phyloP scores from a whole-genome alignment of 805 yeast genomes.

The Lipomyces sp. region DNA sequence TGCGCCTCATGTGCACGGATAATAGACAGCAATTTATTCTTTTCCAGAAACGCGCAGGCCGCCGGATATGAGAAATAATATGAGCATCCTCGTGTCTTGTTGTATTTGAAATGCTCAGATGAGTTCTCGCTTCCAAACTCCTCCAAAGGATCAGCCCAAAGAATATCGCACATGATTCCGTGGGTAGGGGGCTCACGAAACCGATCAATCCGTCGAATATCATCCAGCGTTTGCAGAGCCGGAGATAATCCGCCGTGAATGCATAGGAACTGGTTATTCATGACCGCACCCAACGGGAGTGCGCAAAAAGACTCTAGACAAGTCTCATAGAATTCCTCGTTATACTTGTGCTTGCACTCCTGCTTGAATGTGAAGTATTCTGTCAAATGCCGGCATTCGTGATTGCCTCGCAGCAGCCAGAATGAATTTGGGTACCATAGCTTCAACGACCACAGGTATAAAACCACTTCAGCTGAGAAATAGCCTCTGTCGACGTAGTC shows the following conservation, averaged over 20 bases:
- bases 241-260: constrained; percentile 97
- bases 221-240: constrained; percentile 70
- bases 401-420: constrained; percentile 89
- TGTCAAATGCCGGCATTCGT: constrained; percentile 91
- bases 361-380: constrained; percentile 90
- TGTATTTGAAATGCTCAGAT: constrained; percentile 58
- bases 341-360: constrained; percentile 88
- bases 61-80: constrained; percentile 87
- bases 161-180: constrained; percentile 90
- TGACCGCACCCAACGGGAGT: constrained; percentile 87
- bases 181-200: constrained; percentile 91
- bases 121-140: constrained; percentile 70
- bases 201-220: constrained; percentile 70
- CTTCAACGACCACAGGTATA: constrained; percentile 79
- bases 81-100: constrained; percentile 87
- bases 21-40: constrained; percentile 78
- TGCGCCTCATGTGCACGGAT: constrained; percentile 98
- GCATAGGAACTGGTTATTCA: constrained; percentile 93
- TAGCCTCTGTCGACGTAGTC: constrained; percentile 96
- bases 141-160: constrained; percentile 97
- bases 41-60: constrained; percentile 73
- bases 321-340: constrained; percentile 65
- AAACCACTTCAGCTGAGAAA: constrained; percentile 72
- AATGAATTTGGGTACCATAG: constrained; percentile 73
- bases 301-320: constrained; percentile 81